These are phyloP conservation scores for Suillus paluster DNA, from an alignment of 768 basidiomycete species.

Conservation along the genomic window DNA sequence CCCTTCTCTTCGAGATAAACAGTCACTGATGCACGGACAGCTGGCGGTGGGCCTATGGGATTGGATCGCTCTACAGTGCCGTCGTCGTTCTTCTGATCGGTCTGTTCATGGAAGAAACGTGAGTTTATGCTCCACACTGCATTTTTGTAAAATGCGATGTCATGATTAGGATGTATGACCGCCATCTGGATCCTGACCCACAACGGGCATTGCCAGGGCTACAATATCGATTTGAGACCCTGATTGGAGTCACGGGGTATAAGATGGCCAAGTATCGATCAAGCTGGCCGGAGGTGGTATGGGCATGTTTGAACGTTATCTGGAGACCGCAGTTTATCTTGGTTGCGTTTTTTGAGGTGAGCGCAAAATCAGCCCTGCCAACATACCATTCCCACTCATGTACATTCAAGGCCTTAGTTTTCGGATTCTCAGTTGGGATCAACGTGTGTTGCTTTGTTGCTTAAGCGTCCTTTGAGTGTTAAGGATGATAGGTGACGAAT, in stretches of 20 bases:
- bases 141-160: neutral
- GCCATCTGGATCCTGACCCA: conserved; percentile 27
- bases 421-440: conserved; percentile 54
- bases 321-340: conserved; percentile 55
- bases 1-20: no score
- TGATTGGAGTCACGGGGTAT: conserved; percentile 52
- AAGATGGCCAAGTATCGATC: conserved; percentile 50
- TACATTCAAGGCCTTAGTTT: conserved; percentile 41
- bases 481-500: conserved; percentile 48
- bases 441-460: conserved; percentile 35
- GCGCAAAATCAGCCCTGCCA: neutral
- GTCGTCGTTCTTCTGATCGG: conserved; percentile 51
- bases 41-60: conserved; percentile 59
- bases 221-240: conserved; percentile 47
- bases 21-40: conserved; percentile 22
- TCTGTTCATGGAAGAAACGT: conserved; percentile 58
- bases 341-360: conserved; percentile 44
- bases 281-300: conserved; percentile 40
- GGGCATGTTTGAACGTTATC: conserved; percentile 42
- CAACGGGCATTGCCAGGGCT: conserved; percentile 33
- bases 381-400: neutral
- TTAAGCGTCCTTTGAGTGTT: neutral
- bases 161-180: conserved; percentile 50
- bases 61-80: conserved; percentile 51
- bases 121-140: conserved; percentile 11